Percentiles rank a stretch among this genome's conserved stretches.
Conservation (phyloP, 257 asterid species). For the Eucommia ulmoides region DNA sequence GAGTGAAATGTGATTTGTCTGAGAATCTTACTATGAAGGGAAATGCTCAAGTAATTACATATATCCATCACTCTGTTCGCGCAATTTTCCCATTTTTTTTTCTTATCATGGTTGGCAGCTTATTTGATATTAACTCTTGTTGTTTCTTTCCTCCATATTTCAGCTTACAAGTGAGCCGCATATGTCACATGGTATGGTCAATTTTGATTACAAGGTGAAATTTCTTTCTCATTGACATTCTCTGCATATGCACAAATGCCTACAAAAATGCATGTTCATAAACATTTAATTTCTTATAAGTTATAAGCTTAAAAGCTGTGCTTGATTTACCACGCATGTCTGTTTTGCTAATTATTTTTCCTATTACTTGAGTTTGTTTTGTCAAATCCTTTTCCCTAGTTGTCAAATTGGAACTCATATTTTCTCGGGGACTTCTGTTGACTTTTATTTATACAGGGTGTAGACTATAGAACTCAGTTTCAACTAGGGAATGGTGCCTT, state of each 20-base stretch:
- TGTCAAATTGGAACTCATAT: too few relatives aligned
- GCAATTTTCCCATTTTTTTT: not conserved
- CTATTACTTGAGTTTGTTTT: not conserved
- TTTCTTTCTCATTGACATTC: constrained; percentile 1
- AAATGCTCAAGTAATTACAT: constrained; percentile 66
- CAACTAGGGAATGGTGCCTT: constrained; percentile 84
- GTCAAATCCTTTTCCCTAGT: too few relatives aligned
- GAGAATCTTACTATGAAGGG: constrained; percentile 84
- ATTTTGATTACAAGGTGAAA: constrained; percentile 89
- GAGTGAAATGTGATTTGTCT: constrained; percentile 80
- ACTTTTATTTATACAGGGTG: constrained; percentile 41
- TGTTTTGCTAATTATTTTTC: not conserved
- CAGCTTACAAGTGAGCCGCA: constrained; percentile 90
- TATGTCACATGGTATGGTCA: constrained; percentile 90
- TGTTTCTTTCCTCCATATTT: constrained; percentile 14
- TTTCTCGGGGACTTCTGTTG: not conserved
- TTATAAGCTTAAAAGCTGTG: not conserved
- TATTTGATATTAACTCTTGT: not conserved
- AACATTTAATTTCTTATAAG: not conserved
- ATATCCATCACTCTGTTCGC: constrained; percentile 8
- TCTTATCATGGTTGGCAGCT: not conserved
- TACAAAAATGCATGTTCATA: not conserved
- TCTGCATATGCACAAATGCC: not conserved
- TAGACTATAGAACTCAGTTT: constrained; percentile 72
- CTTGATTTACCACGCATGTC: not conserved